Evolutionary conservation across 202 grass and related monocot genomes (phyloP), one percentile per base, ranked within the genome.

Genomic region (Saccharum hybrid): DNA sequence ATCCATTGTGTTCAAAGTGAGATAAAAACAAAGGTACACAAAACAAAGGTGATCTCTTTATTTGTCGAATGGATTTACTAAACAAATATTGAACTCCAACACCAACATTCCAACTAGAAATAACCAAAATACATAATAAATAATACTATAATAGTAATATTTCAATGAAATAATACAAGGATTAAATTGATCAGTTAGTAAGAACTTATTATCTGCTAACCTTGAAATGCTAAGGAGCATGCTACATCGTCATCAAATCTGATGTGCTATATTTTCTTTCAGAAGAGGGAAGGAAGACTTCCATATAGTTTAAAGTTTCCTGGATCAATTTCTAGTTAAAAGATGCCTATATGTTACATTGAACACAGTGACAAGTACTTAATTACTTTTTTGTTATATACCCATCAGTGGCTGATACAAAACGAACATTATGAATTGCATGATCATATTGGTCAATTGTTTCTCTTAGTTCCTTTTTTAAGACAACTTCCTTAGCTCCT

Each of bases 231-330:
- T 57, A 74, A 56, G 56, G 61, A 70, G 19, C 26, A 75, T 56
- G 72, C 42, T 60, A 54, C 26, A 40, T 37, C 21, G 19, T 38
- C 33, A 85, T 69, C 19, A 77, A 61, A 81, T 49, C 39, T 30
- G 63, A 78, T 49, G 66, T 72, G 40, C 42, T 63, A 87, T 38
- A 18, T 63, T 70, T 86, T 82, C 34, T 30, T 68, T 77, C 67
- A 72, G 37, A 39, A 78, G 54, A 38, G 62, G 31, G 7, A 18
- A 62, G 12, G 6, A 37, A 72, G 54, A 51, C 31, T 78, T 71
- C 66, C 57, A 78, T 70, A 77, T 30, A 78, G 28, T 70, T 77
- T 41, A 49, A 5, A 45, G 68, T 38, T 75, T 40, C 28, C 23
- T 33, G 33, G 41, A 74, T 19, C 23, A 43, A 13, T 59, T 4